Percentiles rank a stretch among this genome's conserved stretches.
These are phyloP conservation scores for Grigorovia yakushimaensis DNA, from an alignment of 805 yeast genomes.

Conservation along the genomic window DNA sequence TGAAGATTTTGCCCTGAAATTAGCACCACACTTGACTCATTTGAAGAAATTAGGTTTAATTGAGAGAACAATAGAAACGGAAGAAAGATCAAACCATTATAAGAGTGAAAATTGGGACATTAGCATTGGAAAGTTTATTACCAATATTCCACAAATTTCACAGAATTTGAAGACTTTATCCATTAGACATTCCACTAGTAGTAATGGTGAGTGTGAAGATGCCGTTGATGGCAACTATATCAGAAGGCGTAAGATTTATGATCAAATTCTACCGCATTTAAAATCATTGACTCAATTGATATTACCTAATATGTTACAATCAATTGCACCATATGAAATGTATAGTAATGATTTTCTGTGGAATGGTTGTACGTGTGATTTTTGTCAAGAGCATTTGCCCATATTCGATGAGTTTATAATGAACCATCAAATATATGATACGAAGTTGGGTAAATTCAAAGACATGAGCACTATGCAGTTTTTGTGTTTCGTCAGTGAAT, in stretches of 20 bases:
- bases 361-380: conserved; percentile 65
- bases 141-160: conserved; percentile 26
- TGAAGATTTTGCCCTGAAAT: conserved; percentile 30
- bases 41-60: conserved; percentile 22
- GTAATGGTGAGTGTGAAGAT: conserved; percentile 46
- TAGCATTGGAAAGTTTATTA: conserved; percentile 34
- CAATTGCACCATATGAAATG: conserved; percentile 60
- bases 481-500: conserved; percentile 43
- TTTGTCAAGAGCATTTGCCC: conserved; percentile 42
- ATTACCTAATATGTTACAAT: conserved; percentile 51
- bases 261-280: conserved; percentile 38
- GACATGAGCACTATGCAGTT: conserved; percentile 54
- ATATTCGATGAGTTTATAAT: conserved; percentile 50
- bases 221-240: conserved; percentile 68
- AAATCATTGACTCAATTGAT: conserved; percentile 35
- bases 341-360: conserved; percentile 59
- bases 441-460: conserved; percentile 36
- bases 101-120: conserved; percentile 49
- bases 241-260: conserved; percentile 46
- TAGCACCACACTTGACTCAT: conserved; percentile 28
- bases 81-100: conserved; percentile 32
- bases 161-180: conserved; percentile 33
- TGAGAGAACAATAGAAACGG: conserved; percentile 27
- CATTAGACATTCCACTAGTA: conserved; percentile 51
- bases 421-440: conserved; percentile 52